These are phyloP conservation scores for Salix exigua DNA, from an alignment of 345 rosid genomes.

Conservation along the genomic window DNA sequence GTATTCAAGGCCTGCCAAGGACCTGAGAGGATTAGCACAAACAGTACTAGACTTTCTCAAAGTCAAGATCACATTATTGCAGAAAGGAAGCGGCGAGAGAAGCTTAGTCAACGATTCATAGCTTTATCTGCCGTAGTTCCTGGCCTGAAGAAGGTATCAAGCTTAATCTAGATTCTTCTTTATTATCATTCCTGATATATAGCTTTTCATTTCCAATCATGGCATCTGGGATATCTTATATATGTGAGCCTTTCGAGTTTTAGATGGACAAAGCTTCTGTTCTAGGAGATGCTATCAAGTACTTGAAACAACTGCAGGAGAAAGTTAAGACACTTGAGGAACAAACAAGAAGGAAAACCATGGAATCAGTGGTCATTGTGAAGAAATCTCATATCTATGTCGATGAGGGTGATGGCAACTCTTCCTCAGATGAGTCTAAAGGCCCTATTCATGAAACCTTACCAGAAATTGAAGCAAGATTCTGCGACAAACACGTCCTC, in stretches of 20 bases:
- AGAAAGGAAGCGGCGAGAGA: slow-evolving; percentile 63
- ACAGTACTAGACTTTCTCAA: slow-evolving; percentile 34
- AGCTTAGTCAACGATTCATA: slow-evolving; percentile 60
- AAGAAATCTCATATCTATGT: slow-evolving; percentile 57
- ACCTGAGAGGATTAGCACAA: slow-evolving; percentile 24
- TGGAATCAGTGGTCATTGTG: slow-evolving; percentile 68
- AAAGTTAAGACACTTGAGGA: slow-evolving; percentile 68
- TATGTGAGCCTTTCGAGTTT: background rate
- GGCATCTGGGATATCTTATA: background rate
- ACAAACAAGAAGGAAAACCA: slow-evolving; percentile 48
- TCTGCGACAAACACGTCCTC: slow-evolving; percentile 59
- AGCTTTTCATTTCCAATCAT: background rate
- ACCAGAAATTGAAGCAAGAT: slow-evolving; percentile 82
- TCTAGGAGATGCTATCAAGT: slow-evolving; percentile 77
- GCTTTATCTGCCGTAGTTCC: slow-evolving; percentile 66
- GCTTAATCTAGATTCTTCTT: background rate
- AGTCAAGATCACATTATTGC: slow-evolving; percentile 62
- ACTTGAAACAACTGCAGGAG: slow-evolving; percentile 81
- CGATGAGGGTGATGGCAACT: slow-evolving; percentile 32
- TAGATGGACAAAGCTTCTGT: slow-evolving; percentile 97
- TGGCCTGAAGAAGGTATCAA: slow-evolving; percentile 58
- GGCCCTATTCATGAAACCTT: slow-evolving; percentile 33
- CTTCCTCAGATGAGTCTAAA: slow-evolving; percentile 29
- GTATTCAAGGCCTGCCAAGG: slow-evolving; percentile 30
- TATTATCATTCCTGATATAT: background rate